These are phyloP conservation scores for Berkeleyomyces rouxiae DNA, from an alignment of 2,329 filamentous ascomycete species.

Conservation along the genomic window DNA sequence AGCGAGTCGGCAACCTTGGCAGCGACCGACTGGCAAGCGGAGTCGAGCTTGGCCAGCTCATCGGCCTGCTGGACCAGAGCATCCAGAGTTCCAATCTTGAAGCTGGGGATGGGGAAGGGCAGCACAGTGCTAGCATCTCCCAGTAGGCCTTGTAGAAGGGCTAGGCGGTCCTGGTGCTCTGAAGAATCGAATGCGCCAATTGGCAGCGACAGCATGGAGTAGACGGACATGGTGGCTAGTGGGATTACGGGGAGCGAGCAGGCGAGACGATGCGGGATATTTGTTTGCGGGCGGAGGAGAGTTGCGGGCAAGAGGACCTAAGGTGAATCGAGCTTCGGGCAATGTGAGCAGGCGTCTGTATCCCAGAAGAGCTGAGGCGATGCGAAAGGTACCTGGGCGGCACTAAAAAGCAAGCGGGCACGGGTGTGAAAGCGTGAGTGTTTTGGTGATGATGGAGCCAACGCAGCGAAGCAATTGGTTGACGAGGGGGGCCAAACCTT, in stretches of 20 bases:
- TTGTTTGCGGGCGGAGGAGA: neutral
- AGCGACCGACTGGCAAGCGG: slow-evolving; percentile 64
- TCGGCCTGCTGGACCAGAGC: slow-evolving; percentile 92
- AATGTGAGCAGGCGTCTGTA: neutral
- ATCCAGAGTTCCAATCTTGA: slow-evolving; percentile 96
- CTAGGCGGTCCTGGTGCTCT: slow-evolving; percentile 66
- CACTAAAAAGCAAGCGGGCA: neutral
- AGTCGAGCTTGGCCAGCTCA: slow-evolving; percentile 76
- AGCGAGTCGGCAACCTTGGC: slow-evolving; percentile 78
- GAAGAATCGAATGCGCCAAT: slow-evolving; percentile 69
- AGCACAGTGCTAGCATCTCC: slow-evolving; percentile 59
- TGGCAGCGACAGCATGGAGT: slow-evolving; percentile 80
- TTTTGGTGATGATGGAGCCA: neutral
- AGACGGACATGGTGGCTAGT: slow-evolving; percentile 31
- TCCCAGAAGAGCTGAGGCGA: neutral
- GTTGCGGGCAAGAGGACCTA: neutral
- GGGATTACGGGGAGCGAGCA: slow-evolving; percentile 3
- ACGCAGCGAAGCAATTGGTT: no score
- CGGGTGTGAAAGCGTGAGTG: neutral
- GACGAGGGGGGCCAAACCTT: no score
- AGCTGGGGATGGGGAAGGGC: slow-evolving; percentile 72
- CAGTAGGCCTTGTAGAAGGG: slow-evolving; percentile 55
- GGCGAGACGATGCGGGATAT: slow-evolving; percentile 9
- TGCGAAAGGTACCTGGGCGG: neutral
- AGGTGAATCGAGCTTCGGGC: neutral